These are phyloP conservation scores for Carex pumila DNA, from an alignment of 176 grass and related monocot species.

Conservation along the genomic window DNA sequence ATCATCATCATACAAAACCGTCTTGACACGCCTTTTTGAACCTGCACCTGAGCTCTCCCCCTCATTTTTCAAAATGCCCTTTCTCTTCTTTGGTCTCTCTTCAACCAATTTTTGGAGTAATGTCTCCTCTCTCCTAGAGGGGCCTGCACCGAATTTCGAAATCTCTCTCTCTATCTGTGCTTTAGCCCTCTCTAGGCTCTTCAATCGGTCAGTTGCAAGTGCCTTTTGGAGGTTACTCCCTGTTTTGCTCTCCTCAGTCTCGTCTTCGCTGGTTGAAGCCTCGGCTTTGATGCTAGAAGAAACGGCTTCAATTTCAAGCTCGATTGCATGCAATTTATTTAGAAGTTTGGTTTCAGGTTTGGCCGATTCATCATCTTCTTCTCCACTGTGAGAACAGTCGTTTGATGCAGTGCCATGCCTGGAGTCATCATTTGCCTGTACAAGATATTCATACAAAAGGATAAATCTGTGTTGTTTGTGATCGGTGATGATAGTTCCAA, in stretches of 20 bases:
- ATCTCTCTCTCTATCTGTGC: constrained; percentile 69
- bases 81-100: constrained; percentile 42
- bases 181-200: constrained; percentile 69
- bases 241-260: background rate
- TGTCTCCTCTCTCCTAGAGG: constrained; percentile 1
- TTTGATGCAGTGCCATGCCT: constrained; percentile 4
- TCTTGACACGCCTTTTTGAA: constrained; percentile 31
- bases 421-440: constrained; percentile 42
- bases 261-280: constrained; percentile 1
- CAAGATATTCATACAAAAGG: background rate
- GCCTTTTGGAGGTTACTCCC: constrained; percentile 53
- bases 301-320: constrained; percentile 77
- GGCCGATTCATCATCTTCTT: background rate
- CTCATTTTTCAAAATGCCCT: constrained; percentile 13
- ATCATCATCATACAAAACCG: constrained; percentile 62
- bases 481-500: background rate
- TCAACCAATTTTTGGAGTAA: constrained; percentile 57
- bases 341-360: constrained; percentile 43
- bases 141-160: constrained; percentile 18
- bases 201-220: constrained; percentile 70
- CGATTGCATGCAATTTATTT: constrained; percentile 51
- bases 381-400: background rate
- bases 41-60: constrained; percentile 8
- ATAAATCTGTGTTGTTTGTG: background rate
- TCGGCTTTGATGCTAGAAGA: constrained; percentile 47